phyloP scores from a whole-genome alignment of 2,329 filamentous ascomycete genomes.

The Lecanosticta acicola region DNA sequence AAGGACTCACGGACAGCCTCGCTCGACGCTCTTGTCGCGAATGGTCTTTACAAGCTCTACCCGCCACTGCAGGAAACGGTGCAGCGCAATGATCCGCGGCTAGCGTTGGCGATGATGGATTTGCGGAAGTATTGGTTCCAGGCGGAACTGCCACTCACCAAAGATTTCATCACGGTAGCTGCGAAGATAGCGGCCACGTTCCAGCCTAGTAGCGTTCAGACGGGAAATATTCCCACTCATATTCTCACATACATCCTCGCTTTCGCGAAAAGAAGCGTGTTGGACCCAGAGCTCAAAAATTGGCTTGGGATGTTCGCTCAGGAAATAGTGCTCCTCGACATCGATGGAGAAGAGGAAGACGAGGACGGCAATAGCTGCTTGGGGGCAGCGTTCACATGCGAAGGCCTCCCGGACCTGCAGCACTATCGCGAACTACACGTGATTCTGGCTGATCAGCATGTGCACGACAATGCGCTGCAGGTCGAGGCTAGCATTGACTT shows the following conservation, averaged over 20 bases:
- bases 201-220: neutral
- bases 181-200: conserved; percentile 8
- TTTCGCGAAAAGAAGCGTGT: conserved; percentile 4
- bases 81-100: neutral
- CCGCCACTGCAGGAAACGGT: conserved; percentile 1
- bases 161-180: conserved; percentile 6
- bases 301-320: conserved; percentile 4
- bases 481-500: neutral
- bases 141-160: conserved; percentile 1
- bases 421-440: neutral
- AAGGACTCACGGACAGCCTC: neutral
- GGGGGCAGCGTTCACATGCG: neutral
- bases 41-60: conserved; percentile 12
- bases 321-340: conserved; percentile 3
- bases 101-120: conserved; percentile 2
- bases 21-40: conserved; percentile 1
- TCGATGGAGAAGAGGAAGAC: neutral
- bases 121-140: conserved; percentile 5
- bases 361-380: neutral
- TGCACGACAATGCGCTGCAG: neutral
- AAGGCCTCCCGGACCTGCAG: neutral
- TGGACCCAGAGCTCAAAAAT: conserved; percentile 1
- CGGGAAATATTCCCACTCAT: neutral
- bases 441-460: neutral
- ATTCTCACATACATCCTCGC: conserved; percentile 7